Evolutionary conservation across 2,329 filamentous ascomycete genomes (phyloP).

Genomic region (Sporothrix globosa): DNA sequence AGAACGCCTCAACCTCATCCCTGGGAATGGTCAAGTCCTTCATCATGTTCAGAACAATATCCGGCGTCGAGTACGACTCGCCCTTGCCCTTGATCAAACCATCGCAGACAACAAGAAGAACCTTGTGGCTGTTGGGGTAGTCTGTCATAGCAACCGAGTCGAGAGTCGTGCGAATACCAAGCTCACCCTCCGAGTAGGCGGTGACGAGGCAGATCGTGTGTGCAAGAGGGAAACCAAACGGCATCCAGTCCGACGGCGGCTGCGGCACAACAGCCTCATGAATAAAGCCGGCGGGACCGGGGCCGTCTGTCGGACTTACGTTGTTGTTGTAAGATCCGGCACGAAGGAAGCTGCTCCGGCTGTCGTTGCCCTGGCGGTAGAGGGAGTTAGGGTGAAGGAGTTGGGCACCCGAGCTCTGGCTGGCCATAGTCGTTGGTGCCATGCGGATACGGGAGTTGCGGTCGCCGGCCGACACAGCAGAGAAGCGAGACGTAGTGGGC

Average conservation of each 20-base stretch:
- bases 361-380: constrained; percentile 69
- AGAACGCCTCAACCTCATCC: constrained; percentile 85
- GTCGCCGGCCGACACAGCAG: constrained; percentile 81
- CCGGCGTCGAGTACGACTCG: constrained; percentile 82
- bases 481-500: constrained; percentile 92
- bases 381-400: constrained; percentile 71
- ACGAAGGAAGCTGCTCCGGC: constrained; percentile 66
- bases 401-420: constrained; percentile 74
- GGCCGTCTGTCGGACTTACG: constrained; percentile 64
- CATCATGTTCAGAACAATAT: constrained; percentile 91
- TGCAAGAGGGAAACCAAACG: constrained; percentile 91
- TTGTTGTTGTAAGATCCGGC: constrained; percentile 59
- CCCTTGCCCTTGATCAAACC: constrained; percentile 97
- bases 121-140: constrained; percentile 98
- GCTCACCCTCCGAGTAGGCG: constrained; percentile 92
- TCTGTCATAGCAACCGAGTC: constrained; percentile 97
- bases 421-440: constrained; percentile 91
- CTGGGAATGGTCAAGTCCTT: constrained; percentile 80
- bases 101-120: constrained; percentile 94
- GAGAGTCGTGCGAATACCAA: constrained; percentile 88
- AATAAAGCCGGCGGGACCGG: constrained; percentile 90
- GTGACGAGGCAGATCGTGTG: constrained; percentile 95
- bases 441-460: constrained; percentile 54
- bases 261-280: constrained; percentile 95
- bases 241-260: constrained; percentile 94